phyloP scores from a whole-genome alignment of 2,329 filamentous ascomycete genomes.

The Fusarium sp. region DNA sequence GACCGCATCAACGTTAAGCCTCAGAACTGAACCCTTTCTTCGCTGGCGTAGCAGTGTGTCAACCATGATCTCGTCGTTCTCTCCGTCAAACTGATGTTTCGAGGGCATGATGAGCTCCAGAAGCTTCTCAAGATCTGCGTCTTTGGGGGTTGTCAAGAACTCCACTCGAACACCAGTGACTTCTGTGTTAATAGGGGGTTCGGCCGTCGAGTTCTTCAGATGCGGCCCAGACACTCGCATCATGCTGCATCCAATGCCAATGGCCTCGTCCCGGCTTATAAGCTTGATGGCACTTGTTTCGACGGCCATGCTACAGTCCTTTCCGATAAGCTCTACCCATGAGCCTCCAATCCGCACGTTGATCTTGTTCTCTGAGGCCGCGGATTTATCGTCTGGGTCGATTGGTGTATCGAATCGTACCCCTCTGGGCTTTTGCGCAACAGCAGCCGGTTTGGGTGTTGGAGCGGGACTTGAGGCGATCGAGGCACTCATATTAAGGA shows the following conservation, averaged over 20 bases:
- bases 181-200: slow-evolving; percentile 71
- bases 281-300: slow-evolving; percentile 86
- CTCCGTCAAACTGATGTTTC: slow-evolving; percentile 85
- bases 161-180: slow-evolving; percentile 76
- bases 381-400: slow-evolving; percentile 60
- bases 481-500: slow-evolving; percentile 88
- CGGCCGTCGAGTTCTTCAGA: slow-evolving; percentile 60
- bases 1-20: slow-evolving; percentile 73
- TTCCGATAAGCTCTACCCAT: slow-evolving; percentile 79
- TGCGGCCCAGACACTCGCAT: slow-evolving; percentile 80
- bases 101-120: slow-evolving; percentile 91
- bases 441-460: slow-evolving; percentile 51
- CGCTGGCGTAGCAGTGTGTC: slow-evolving; percentile 90
- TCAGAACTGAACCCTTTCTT: slow-evolving; percentile 84
- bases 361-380: slow-evolving; percentile 70
- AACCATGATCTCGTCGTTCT: slow-evolving; percentile 92
- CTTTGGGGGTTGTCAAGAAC: slow-evolving; percentile 77
- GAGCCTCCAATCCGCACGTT: slow-evolving; percentile 82
- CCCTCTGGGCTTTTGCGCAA: slow-evolving; percentile 62
- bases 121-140: slow-evolving; percentile 83
- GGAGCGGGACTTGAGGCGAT: slow-evolving; percentile 78
- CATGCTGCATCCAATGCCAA: slow-evolving; percentile 79
- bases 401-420: slow-evolving; percentile 69
- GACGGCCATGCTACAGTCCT: slow-evolving; percentile 77
- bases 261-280: slow-evolving; percentile 76